Percentiles rank a stretch among this genome's conserved stretches.
These are phyloP conservation scores for Echinochloa phyllopogon DNA, from an alignment of 176 grass and related monocot species.

Conservation along the genomic window DNA sequence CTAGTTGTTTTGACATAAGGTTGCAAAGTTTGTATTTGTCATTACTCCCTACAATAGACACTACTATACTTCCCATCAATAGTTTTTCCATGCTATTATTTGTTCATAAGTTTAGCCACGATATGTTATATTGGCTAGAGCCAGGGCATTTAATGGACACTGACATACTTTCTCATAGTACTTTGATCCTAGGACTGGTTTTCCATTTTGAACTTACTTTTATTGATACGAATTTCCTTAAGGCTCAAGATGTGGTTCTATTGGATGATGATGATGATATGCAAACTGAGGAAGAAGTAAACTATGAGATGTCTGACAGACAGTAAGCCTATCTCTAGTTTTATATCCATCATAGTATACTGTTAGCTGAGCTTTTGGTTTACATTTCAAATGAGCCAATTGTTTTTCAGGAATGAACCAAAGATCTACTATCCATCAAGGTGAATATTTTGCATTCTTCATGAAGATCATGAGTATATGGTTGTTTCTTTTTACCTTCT, in stretches of 20 bases:
- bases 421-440: constrained; percentile 89
- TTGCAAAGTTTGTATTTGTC: constrained; percentile 5
- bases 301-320: constrained; percentile 31
- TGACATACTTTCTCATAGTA: constrained; percentile 15
- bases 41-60: not conserved
- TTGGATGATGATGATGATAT: constrained; percentile 82
- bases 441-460: constrained; percentile 52
- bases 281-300: constrained; percentile 42
- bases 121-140: not conserved
- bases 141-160: not conserved
- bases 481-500: constrained; percentile 16
- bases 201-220: constrained; percentile 26
- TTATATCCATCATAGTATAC: constrained; percentile 20
- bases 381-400: constrained; percentile 33
- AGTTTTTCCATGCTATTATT: not conserved
- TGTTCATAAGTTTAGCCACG: constrained; percentile 5
- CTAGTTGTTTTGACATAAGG: not conserved
- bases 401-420: constrained; percentile 58
- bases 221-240: constrained; percentile 5
- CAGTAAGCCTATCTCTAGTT: constrained; percentile 41
- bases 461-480: constrained; percentile 20
- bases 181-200: constrained; percentile 29
- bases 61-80: not conserved
- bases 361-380: constrained; percentile 11
- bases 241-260: constrained; percentile 68